Evolutionary conservation across 1,139 yeast genomes (phyloP), one percentile per base, ranked within the genome.

Genomic region (Candida sanyaensis): DNA sequence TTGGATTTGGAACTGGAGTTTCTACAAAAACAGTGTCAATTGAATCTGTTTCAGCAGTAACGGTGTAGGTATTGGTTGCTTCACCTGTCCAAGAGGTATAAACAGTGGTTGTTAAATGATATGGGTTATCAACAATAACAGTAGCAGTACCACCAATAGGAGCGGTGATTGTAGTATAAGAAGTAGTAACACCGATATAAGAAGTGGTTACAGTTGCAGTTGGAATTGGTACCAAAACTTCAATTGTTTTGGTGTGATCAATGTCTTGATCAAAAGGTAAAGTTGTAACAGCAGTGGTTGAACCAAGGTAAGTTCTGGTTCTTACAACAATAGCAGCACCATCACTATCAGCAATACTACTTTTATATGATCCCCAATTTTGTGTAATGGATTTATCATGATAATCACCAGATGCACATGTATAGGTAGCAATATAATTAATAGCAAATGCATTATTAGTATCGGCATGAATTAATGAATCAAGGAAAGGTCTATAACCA

Each of bases 401-500:
- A 13, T 5, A 11, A 23, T n/a, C 17, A 5, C 29, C 29, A 23
- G 23, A 11, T n/a, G 12, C 7, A 26, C 39, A n/a, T n/a, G n/a
- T n/a, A n/a, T n/a, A 36, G 12, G 17, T n/a, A n/a, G 7, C 21
- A 23, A 11, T 36, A 26, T 23, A 36, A 7, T 21, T 7, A 24
- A 23, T 10, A 7, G 5, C 9, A 26, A 24, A 36, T 9, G 3
- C 8, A 5, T n/a, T 10, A 11, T 5, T n/a, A 4, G 17, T 6
- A 4, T 5, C 9, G 6, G 29, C 10, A n/a, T 12, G 10, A 12
- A 36, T 4, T 7, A 36, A 23, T 6, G 29, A 10, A 36, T 36
- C 39, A 21, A 36, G 39, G 45, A 56, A 66, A 11, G 67, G 66
- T 29, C 69, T 53, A 47, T 54, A 63, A 1, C 71, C 72, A 2